A percentile compares a stretch with the other conserved stretches of the same genome.
phyloP scores from a whole-genome alignment of 148 eudicot species.

The Oxyria digyna region DNA sequence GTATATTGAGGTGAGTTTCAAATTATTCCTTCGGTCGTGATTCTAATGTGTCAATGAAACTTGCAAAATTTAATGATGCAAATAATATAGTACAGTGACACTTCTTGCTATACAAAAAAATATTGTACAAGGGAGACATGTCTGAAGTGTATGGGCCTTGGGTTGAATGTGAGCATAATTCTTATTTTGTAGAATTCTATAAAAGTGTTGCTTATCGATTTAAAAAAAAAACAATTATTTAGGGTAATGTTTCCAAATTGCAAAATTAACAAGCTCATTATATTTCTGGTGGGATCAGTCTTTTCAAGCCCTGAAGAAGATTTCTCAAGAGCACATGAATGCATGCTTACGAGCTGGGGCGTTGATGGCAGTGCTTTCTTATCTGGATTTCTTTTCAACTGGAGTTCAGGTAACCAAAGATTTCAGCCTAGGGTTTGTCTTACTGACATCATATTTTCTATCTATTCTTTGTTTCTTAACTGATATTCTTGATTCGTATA shows the following conservation, averaged over 20 bases:
- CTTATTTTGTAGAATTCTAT: too few relatives aligned
- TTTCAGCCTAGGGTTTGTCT: not conserved
- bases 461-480: not conserved
- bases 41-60: too few relatives aligned
- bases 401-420: conserved; percentile 70
- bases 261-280: not conserved
- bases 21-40: too few relatives aligned
- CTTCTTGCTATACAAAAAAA: too few relatives aligned
- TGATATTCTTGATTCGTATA: conserved; percentile 12
- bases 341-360: conserved; percentile 97
- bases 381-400: conserved; percentile 94
- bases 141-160: too few relatives aligned
- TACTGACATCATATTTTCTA: not conserved
- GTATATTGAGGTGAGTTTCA: too few relatives aligned
- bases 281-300: conserved; percentile 39
- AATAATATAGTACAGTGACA: too few relatives aligned
- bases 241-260: not conserved
- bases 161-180: too few relatives aligned
- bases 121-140: too few relatives aligned
- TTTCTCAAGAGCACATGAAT: conserved; percentile 94
- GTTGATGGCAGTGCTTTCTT: conserved; percentile 96
- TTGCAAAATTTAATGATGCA: too few relatives aligned
- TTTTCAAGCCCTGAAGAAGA: conserved; percentile 94
- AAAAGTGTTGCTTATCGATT: too few relatives aligned
- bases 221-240: too few relatives aligned